These are phyloP conservation scores for Arthonia radiata DNA, from an alignment of 495 filamentous ascomycete species.

Conservation along the genomic window DNA sequence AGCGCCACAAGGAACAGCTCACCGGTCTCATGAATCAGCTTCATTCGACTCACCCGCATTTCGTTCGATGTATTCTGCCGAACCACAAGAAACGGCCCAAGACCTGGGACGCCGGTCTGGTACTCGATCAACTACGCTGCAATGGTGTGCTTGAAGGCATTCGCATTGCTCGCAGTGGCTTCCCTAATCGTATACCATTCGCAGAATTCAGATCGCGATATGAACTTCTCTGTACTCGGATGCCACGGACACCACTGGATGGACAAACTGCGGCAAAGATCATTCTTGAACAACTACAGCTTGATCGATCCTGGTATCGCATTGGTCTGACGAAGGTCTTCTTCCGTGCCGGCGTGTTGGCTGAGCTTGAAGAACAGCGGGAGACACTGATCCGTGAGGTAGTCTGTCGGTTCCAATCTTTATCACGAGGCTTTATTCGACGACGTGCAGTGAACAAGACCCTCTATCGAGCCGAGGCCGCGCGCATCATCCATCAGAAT, in stretches of 20 bases:
- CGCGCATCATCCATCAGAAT: constrained; percentile 81
- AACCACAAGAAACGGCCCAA: constrained; percentile 98
- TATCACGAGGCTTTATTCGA: constrained; percentile 72
- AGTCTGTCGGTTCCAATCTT: constrained; percentile 78
- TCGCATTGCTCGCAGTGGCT: constrained; percentile 91
- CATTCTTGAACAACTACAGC: constrained; percentile 70
- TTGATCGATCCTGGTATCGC: constrained; percentile 69
- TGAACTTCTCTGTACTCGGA: constrained; percentile 75
- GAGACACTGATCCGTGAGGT: constrained; percentile 81
- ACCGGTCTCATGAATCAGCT: constrained; percentile 89
- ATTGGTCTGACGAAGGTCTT: constrained; percentile 96
- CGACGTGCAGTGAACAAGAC: constrained; percentile 73
- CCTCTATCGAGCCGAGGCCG: constrained; percentile 82
- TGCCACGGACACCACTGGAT: constrained; percentile 79
- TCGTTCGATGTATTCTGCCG: constrained; percentile 91
- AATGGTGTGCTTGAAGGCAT: constrained; percentile 98
- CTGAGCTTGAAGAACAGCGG: constrained; percentile 85
- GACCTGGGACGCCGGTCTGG: constrained; percentile 64
- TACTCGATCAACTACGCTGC: constrained; percentile 86
- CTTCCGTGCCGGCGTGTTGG: constrained; percentile 87
- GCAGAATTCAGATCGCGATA: constrained; percentile 89
- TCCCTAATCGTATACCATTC: constrained; percentile 82
- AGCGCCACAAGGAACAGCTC: constrained; percentile 92
- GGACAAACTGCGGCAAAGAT: constrained; percentile 62
- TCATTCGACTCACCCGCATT: constrained; percentile 90